A percentile compares a stretch with the other conserved stretches of the same genome.
These are phyloP conservation scores for Epichloe festucae DNA, from an alignment of 2,329 filamentous ascomycete species.

Conservation along the genomic window DNA sequence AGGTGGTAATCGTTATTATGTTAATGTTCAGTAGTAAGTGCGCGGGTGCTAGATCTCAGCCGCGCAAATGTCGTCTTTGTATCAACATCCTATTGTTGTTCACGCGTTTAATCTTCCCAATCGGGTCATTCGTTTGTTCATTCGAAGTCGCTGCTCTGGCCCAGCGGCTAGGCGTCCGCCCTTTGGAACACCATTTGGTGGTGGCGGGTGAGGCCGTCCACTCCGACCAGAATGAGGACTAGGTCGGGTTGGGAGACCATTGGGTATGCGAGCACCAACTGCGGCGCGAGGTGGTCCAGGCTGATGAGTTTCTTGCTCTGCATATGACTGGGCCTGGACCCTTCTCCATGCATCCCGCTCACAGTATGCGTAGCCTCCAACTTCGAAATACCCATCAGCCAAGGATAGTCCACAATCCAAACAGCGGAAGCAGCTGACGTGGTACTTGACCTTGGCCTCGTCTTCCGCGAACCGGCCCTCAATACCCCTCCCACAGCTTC, in stretches of 20 bases:
- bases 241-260: slow-evolving; percentile 11
- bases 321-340: slow-evolving; percentile 22
- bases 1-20: too few species aligned
- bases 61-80: not conserved
- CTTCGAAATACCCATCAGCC: slow-evolving; percentile 81
- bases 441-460: slow-evolving; percentile 64
- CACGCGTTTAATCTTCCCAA: slow-evolving; percentile 24
- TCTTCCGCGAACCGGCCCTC: slow-evolving; percentile 91
- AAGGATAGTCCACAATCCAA: slow-evolving; percentile 62
- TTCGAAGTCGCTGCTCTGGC: slow-evolving; percentile 24
- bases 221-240: slow-evolving; percentile 7
- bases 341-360: slow-evolving; percentile 67
- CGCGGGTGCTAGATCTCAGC: too few species aligned
- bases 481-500: slow-evolving; percentile 68
- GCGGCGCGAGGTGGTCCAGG: slow-evolving; percentile 4
- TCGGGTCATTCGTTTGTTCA: slow-evolving; percentile 51
- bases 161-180: slow-evolving; percentile 8
- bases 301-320: slow-evolving; percentile 7
- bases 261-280: slow-evolving; percentile 12
- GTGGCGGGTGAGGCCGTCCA: not conserved
- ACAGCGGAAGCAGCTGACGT: slow-evolving; percentile 78
- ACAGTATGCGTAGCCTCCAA: slow-evolving; percentile 68
- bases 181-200: slow-evolving; percentile 2
- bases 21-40: too few species aligned
- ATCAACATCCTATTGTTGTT: slow-evolving; percentile 32